Base-by-base conservation (phyloP, 176 grass and related monocot genomes). In the Aegilops longissima region DNA sequence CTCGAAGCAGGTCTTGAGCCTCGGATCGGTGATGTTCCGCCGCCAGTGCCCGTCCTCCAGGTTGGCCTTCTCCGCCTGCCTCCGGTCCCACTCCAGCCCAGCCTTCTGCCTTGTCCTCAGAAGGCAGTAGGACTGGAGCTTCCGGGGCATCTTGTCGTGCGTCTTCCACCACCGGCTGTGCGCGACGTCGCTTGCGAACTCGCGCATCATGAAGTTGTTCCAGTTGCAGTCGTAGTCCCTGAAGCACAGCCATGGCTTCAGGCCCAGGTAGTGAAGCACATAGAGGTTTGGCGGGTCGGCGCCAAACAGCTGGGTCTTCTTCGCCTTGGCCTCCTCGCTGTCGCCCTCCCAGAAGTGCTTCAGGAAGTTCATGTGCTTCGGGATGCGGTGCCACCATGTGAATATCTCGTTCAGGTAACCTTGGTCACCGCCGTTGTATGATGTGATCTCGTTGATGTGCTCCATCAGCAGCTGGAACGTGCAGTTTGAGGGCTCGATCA, bases 281-380 rank as follows among this genome's bases (percentile, higher is more conserved):
- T 95, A 98, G n/a, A 98, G 88, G 2, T 77, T 61, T 3, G 95
- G 93, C 0, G 95, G 93, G 14, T 95, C 89, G 1, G 95, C 93
- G 0, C 89, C 80, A 18, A 98, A 98, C 67, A 98, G 69, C 87
- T 66, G 65, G 20, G 56, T 98, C 88, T 98, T 98, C 89, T 93
- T 93, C 5, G 49, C 88, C 86, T 93, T 98, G 54, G 74, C 85
- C 1, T 3, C 77, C 54, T 93, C 77, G 13, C 24, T 73, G 52
- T 98, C 95, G 1, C 95, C 95, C 72, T 98, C 93, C 95, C 95
- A 98, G 86, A 98, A 95, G 76, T 98, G 95, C 87, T 98, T 98
- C 83, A 98, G 66, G 68, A 93, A 98, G 88, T 98, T 98, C 95
- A 98, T 95, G 80, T 93, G 89, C 87, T 70, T 93, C 0, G 95